A percentile compares a stretch with the other conserved stretches of the same genome.
Conservation (phyloP, 75 land plant genomes). For the Sequoia sempervirens region DNA sequence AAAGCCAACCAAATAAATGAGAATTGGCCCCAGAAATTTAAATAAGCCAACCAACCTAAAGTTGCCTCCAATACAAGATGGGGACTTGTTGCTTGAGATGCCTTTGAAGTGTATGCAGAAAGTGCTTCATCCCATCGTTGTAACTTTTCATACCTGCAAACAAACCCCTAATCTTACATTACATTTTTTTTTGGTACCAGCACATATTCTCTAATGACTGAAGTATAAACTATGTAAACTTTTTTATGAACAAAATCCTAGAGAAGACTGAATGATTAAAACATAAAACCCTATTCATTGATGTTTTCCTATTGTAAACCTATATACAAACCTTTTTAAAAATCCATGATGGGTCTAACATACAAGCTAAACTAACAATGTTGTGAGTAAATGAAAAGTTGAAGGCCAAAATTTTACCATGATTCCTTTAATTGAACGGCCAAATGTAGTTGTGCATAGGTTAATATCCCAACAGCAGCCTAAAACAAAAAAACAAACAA, state of each 20-base stretch:
- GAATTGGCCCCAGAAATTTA: background rate
- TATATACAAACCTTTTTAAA: background rate
- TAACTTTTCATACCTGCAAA: constrained; percentile 90
- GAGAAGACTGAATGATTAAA: background rate
- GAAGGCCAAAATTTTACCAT: constrained; percentile 46
- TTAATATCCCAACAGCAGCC: constrained; percentile 98
- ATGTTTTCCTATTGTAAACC: background rate
- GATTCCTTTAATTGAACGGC: constrained; percentile 97
- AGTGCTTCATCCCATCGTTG: constrained; percentile 99
- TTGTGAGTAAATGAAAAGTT: background rate
- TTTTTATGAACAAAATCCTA: background rate
- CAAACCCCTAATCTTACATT: background rate
- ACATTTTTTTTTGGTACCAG: background rate
- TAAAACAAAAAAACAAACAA: constrained; percentile 16
- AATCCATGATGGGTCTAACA: background rate
- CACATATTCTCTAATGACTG: background rate
- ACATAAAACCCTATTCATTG: background rate
- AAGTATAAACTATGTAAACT: background rate
- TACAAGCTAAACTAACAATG: background rate
- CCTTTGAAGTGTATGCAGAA: constrained; percentile 77
- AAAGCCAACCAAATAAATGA: background rate
- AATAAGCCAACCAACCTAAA: constrained; percentile 45
- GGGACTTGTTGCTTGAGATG: constrained; percentile 58
- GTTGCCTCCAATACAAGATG: constrained; percentile 68
- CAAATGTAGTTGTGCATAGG: constrained; percentile 82